Evolutionary conservation across 768 basidiomycete genomes (phyloP), one percentile per base, ranked within the genome.

Genomic region (Rubroboletus satanas): DNA sequence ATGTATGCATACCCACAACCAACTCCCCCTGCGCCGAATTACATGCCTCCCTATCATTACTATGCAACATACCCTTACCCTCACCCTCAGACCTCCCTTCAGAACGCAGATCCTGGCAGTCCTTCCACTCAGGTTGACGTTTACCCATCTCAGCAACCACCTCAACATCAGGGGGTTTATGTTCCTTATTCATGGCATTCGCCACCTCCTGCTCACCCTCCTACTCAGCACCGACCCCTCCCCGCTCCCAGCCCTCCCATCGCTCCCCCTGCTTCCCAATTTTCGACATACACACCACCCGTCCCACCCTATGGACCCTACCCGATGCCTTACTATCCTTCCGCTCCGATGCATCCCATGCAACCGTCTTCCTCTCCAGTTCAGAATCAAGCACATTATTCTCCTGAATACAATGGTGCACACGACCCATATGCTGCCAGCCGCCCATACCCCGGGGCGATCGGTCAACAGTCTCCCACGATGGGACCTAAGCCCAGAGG

Each of bases 61-160:
- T 77, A 79, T 52, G 51, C 75, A 38, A 74, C 77, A 54, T 85
- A 82, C 67, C 66, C 73, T 38, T 85, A 83, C 64, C 74, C 78
- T 76, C 74, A 77, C 50, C 76, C 77, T 45, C 77, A 77, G 42
- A 56, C 70, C 55, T 46, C 75, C n/a, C 54, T 68, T 29, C 74
- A 73, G 69, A 67, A 77, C 64, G 57, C 75, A 62, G 72, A 79
- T 58, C 59, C 67, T 32, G 55, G 59, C 18, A 64, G 54, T 21
- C 65, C 66, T 26, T 57, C 67, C 26, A 63, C 56, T 49, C 67
- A 57, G 49, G 54, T 38, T 33, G 77, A 77, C 21, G 53, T 69
- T 63, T 74, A 71, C 49, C 49, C 64, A 21, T 63, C 67, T 41
- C 66, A 69, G 29, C 69, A 66, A 56, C 67, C 66, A 46, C 70